These are phyloP conservation scores for Hyphodiscus hymeniophilus DNA, from an alignment of 495 filamentous ascomycete species.

Conservation along the genomic window DNA sequence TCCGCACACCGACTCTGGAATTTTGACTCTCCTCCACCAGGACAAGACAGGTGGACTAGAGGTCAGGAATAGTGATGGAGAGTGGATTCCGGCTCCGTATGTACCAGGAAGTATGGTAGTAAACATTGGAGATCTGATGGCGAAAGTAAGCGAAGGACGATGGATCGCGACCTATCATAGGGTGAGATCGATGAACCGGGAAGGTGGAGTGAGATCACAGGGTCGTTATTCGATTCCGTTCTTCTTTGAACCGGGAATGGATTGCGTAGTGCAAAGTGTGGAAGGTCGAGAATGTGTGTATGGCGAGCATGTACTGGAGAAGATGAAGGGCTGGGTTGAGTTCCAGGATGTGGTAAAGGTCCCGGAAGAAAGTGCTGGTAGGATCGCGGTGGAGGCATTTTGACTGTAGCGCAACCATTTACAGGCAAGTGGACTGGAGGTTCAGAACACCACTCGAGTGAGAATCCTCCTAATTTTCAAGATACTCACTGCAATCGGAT, in stretches of 20 bases:
- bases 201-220: conserved; percentile 15
- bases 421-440: no score
- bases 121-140: conserved; percentile 42
- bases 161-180: conserved; percentile 40
- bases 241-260: conserved; percentile 45
- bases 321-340: no score
- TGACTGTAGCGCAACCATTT: no score
- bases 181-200: conserved; percentile 21
- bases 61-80: conserved; percentile 37
- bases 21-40: conserved; percentile 34
- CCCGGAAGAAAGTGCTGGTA: no score
- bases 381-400: no score
- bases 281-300: no score
- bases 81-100: conserved; percentile 39
- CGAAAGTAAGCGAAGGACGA: conserved; percentile 31
- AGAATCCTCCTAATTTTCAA: no score
- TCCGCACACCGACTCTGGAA: conserved; percentile 36
- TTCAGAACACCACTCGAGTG: no score
- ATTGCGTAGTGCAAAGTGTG: no score
- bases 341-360: no score
- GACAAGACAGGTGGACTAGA: conserved; percentile 35
- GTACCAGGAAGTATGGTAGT: conserved; percentile 36
- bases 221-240: conserved; percentile 39
- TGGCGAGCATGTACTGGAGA: no score
- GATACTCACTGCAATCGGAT: no score